Conservation (phyloP, 331 rosid genomes). For the Quercus tomentella region DNA sequence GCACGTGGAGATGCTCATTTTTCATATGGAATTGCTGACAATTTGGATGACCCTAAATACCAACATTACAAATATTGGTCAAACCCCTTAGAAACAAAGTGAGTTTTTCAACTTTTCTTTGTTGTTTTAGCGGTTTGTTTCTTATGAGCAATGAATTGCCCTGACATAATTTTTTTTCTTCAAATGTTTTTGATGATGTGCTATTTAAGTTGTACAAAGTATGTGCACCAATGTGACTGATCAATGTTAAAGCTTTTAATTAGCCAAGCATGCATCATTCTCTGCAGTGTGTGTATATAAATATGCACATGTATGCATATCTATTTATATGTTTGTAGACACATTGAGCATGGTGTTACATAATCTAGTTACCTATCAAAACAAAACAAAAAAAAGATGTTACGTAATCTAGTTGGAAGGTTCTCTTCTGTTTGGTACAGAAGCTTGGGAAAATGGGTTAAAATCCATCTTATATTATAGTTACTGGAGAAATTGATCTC, state of each 20-base stretch:
- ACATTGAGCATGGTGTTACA: neutral
- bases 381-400: too few relatives aligned
- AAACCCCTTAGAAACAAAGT: slow-evolving; percentile 80
- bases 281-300: neutral
- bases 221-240: neutral
- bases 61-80: slow-evolving; percentile 85
- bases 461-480: neutral
- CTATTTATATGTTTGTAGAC: neutral
- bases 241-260: neutral
- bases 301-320: neutral
- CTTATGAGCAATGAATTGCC: neutral
- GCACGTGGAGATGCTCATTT: slow-evolving; percentile 78
- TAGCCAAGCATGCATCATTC: neutral
- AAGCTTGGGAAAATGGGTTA: neutral
- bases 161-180: neutral
- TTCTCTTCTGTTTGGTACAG: neutral
- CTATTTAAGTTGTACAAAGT: neutral
- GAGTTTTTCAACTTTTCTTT: slow-evolving; percentile 17
- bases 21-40: slow-evolving; percentile 77
- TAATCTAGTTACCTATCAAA: neutral
- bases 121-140: neutral
- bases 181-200: neutral
- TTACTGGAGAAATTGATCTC: neutral
- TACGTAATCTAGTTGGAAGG: too few relatives aligned
- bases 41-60: slow-evolving; percentile 72